phyloP scores from a whole-genome alignment of 148 eudicot species.

The Heliosperma pusillum region DNA sequence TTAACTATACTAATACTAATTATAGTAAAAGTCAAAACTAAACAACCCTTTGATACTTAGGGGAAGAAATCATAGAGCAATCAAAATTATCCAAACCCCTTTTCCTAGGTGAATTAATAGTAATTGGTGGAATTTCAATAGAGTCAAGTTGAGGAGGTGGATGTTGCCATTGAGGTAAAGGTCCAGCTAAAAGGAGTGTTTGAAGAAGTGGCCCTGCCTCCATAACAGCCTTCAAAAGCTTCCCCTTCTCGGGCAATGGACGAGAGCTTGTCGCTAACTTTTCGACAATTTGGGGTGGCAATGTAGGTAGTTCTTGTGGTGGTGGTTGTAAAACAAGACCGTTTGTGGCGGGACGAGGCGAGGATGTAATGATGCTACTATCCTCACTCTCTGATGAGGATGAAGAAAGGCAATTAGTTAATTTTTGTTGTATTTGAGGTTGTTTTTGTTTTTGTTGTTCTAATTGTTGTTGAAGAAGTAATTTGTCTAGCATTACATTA shows the following conservation, averaged over 20 bases:
- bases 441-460: conserved; percentile 18
- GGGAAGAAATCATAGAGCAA: conserved; percentile 33
- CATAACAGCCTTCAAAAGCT: conserved; percentile 74
- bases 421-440: conserved; percentile 16
- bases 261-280: conserved; percentile 27
- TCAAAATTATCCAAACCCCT: conserved; percentile 35
- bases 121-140: conserved; percentile 69
- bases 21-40: conserved; percentile 19
- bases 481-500: conserved; percentile 42
- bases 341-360: conserved; percentile 5
- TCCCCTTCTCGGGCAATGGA: conserved; percentile 75
- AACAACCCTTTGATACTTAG: conserved; percentile 67
- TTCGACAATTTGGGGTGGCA: conserved; percentile 37
- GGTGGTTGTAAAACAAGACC: neutral
- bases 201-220: conserved; percentile 92
- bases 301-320: conserved; percentile 20
- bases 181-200: conserved; percentile 75
- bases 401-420: conserved; percentile 18
- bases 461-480: conserved; percentile 41
- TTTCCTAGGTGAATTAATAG: conserved; percentile 39
- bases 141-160: conserved; percentile 80
- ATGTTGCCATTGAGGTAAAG: conserved; percentile 85
- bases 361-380: conserved; percentile 23
- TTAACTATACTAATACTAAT: conserved; percentile 11
- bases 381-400: conserved; percentile 28